Base-by-base conservation (phyloP, 2,329 filamentous ascomycete species). In the Paraphoma chrysanthemicola region DNA sequence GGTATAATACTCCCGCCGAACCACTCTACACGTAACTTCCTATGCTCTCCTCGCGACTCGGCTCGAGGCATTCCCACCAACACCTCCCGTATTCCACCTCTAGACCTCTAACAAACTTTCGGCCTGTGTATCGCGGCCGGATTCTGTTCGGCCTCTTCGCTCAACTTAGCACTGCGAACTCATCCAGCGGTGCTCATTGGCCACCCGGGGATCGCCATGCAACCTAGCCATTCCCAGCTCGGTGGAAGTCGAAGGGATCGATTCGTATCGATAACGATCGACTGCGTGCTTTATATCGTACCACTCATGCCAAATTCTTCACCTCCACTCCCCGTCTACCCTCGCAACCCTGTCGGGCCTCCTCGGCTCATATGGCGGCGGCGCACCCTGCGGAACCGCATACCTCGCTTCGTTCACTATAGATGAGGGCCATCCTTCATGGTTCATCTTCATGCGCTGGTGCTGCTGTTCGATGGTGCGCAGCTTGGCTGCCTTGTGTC, bases 321-420 rank as follows among this genome's bases (percentile, higher is more conserved):
- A 56, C 8, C 46, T 45, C 10, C 53, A 48, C 3, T 48, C 51
- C 28, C 17, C 44, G 4, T 28, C 33, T 7, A 44, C 45, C 33
- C 54, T 56, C 6, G 53, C 62, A 46, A 44, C 54, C 16, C 30
- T 50, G 33, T 62, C 62, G 4, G 62, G 62, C 36, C 23, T 38
- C 39, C 56, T 53, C 1, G 56, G 59, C 51, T 54, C 59, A 43
- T 64, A 64, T 18, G 59, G 51, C 11, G 59, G 62, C n/a, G 62
- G 62, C 18, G 58, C 48, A 11, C 53, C 45, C 30, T 62, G 44
- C n/a, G 54, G 50, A n/a, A 51, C 11, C 17, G 45, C 39, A 23
- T 48, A 29, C 9, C 38, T 45, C n/a, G 41, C 36, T 11, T 51
- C 43, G 33, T 42, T 38, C 14, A 18, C 38, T 12, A 49, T 17